Conservation (phyloP, 129 eudicot genomes). For the Solidago caesia region DNA sequence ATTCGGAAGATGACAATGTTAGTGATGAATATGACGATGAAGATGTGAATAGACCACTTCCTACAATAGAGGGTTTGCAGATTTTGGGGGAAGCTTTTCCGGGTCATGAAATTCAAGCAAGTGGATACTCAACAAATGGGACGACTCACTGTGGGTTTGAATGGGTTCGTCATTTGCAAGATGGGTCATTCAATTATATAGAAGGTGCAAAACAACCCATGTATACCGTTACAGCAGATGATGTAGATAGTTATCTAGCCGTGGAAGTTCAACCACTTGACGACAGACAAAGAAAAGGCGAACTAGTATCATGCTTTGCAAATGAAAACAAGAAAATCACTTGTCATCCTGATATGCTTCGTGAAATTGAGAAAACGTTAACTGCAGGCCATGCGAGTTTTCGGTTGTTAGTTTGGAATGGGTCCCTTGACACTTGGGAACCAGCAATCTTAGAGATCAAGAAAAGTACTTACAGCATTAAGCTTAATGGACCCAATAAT, state of each 20-base stretch:
- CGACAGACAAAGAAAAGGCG: constrained; percentile 36
- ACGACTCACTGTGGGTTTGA: constrained; percentile 47
- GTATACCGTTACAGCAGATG: constrained; percentile 41
- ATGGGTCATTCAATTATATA: constrained; percentile 47
- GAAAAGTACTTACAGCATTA: constrained; percentile 27
- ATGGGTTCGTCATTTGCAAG: constrained; percentile 57
- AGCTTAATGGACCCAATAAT: constrained; percentile 23
- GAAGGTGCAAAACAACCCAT: constrained; percentile 49
- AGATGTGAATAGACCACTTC: constrained; percentile 25
- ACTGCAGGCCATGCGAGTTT: constrained; percentile 22
- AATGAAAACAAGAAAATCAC: constrained; percentile 44
- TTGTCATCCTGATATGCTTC: constrained; percentile 42
- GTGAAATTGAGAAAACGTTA: constrained; percentile 23
- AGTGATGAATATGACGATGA: constrained; percentile 25
- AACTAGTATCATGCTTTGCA: constrained; percentile 39
- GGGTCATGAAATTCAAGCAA: constrained; percentile 48
- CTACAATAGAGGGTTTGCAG: constrained; percentile 48
- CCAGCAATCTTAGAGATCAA: constrained; percentile 33
- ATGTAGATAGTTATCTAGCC: constrained; percentile 47
- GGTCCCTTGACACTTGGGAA: constrained; percentile 28
- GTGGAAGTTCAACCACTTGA: constrained; percentile 59
- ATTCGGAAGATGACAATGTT: constrained; percentile 23
- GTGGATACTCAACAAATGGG: constrained; percentile 46
- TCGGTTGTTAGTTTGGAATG: constrained; percentile 23
- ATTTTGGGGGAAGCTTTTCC: constrained; percentile 54